Evolutionary conservation across 208 protist species (phyloP).

Genomic region (Leptomonas pyrrhocoris): DNA sequence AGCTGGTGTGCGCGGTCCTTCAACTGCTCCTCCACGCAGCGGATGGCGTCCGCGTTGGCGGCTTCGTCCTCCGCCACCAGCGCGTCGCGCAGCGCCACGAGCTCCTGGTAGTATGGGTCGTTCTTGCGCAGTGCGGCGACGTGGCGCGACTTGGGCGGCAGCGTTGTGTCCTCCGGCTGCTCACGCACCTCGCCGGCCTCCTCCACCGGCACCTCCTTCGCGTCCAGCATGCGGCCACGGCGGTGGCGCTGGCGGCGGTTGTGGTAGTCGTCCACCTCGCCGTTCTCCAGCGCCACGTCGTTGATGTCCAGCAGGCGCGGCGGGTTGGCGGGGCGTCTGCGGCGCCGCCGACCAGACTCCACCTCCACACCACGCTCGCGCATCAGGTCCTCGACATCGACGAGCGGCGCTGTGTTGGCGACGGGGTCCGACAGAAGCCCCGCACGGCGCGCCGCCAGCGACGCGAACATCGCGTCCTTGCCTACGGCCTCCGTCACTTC

Average conservation of each 20-base stretch:
- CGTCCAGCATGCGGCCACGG: conserved; percentile 19
- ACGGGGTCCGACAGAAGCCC: conserved; percentile 30
- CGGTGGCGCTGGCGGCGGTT: conserved; percentile 29
- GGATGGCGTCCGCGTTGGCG: conserved; percentile 38
- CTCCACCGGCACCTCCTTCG: conserved; percentile 15
- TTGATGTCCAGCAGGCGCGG: conserved; percentile 37
- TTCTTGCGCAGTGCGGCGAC: conserved; percentile 23
- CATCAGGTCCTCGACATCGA: conserved; percentile 34
- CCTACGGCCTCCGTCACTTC: conserved; percentile 52
- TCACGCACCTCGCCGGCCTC: conserved; percentile 31
- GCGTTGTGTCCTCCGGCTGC: conserved; percentile 17
- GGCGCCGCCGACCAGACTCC: conserved; percentile 32
- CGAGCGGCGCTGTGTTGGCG: conserved; percentile 13
- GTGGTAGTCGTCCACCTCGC: conserved; percentile 32
- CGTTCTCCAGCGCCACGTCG: conserved; percentile 35
- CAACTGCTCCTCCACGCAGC: conserved; percentile 29
- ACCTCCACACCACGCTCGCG: conserved; percentile 31
- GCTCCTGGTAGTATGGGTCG: conserved; percentile 57
- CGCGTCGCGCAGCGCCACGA: conserved; percentile 5
- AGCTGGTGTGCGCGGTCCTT: conserved; percentile 29
- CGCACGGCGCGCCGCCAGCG: conserved; percentile 22
- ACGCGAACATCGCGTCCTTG: conserved; percentile 43
- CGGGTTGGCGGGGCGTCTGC: conserved; percentile 15
- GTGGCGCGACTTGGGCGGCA: conserved; percentile 20
- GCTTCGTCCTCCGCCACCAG: conserved; percentile 38